Evolutionary conservation across 176 grass and related monocot species (phyloP).

Genomic region (Oryza meridionalis): DNA sequence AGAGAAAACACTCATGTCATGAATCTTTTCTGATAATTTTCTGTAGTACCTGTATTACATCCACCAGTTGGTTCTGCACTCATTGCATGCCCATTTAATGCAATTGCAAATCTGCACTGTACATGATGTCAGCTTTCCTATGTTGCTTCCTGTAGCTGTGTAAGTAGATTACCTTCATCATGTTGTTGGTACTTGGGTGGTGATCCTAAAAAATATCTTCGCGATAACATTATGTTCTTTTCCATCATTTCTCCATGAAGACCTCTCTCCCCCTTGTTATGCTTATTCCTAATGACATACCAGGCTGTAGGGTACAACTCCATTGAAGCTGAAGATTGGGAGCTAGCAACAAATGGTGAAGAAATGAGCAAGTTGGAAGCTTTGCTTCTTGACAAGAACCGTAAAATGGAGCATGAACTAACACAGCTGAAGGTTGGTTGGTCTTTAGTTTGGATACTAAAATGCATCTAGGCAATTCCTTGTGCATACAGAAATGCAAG

Average conservation of each 20-base stretch:
- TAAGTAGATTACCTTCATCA: background rate
- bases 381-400: slow-evolving; percentile 97
- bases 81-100: background rate
- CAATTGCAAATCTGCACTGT: slow-evolving; percentile 20
- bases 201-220: slow-evolving; percentile 28
- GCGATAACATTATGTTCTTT: background rate
- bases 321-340: slow-evolving; percentile 99
- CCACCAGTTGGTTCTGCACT: background rate
- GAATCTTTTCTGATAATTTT: slow-evolving; percentile 21
- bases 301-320: slow-evolving; percentile 99
- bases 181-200: slow-evolving; percentile 1
- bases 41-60: background rate
- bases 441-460: slow-evolving; percentile 32
- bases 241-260: slow-evolving; percentile 15
- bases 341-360: slow-evolving; percentile 92
- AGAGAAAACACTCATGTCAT: slow-evolving; percentile 3
- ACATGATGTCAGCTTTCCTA: slow-evolving; percentile 19
- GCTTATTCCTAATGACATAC: slow-evolving; percentile 33
- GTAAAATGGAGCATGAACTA: slow-evolving; percentile 99
- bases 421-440: slow-evolving; percentile 89
- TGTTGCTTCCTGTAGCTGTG: background rate
- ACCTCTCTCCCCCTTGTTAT: slow-evolving; percentile 9
- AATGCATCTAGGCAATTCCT: slow-evolving; percentile 15
- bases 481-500: background rate
- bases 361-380: slow-evolving; percentile 99